Evolutionary conservation across 768 basidiomycete genomes (phyloP), one percentile per base, ranked within the genome.

Genomic region (Suillus discolor): DNA sequence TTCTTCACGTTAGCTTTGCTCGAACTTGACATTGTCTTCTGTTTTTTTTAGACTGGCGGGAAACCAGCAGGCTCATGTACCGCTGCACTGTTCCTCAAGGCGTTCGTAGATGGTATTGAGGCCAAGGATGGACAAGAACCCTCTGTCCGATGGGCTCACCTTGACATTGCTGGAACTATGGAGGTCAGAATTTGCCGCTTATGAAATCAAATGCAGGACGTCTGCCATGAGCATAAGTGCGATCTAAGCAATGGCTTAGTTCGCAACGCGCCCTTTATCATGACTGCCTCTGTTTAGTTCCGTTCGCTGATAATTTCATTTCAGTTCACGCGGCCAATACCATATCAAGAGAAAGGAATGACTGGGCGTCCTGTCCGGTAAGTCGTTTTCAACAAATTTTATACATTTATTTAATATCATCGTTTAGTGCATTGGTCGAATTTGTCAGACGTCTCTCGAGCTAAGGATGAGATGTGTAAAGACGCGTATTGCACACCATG

Each of bases 21-120:
- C 18, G 60, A n/a, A 66, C n/a, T 71, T 61, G 39, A 53, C 1
- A 4, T 42, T 16, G 7, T 57, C 16, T 42, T 59, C 41, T 53
- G 36, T 38, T 60, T 63, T 31, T 49, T 59, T 6, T 69, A 93
- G 89, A 86, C 82, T 31, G 92, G 94, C 57, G 93, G 93, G n/a
- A 82, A 78, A 28, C 80, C 85, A 49, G 94, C 79, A 11, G 94
- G 93, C 42, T 81, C 86, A 62, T 88, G 85, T 78, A 96, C 94
- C 1, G 94, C 94, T 2, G 93, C 94, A 3, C 79, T 94, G 23
- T 96, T 96, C 88, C 81, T 96, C 64, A 92, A 93, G 79, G 83
- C 88, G 3, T 94, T 94, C 69, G 91, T 91, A 2, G 84, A 90
- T 31, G 92, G 91, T 4, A 86, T 89, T 64, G 89, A 92, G 71